phyloP scores from a whole-genome alignment of 176 grass and related monocot genomes.

The Guadua angustifolia region DNA sequence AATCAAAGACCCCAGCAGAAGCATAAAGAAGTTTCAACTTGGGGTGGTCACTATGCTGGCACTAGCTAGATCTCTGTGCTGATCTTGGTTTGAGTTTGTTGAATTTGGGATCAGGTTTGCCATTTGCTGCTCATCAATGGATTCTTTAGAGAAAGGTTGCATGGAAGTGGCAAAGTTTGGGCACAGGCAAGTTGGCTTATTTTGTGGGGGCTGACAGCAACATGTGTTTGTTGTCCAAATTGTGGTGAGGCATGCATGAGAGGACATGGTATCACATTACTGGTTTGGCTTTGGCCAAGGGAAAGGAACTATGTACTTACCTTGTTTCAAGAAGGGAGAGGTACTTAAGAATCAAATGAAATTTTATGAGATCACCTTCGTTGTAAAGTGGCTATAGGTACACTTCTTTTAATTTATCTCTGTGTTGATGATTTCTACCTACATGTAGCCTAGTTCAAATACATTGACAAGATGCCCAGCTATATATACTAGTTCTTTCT shows the following conservation, averaged over 20 bases:
- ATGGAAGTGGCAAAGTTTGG: constrained; percentile 33
- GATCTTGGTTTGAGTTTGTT: constrained; percentile 46
- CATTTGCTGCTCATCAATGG: constrained; percentile 16
- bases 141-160: neutral
- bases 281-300: neutral
- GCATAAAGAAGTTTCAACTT: constrained; percentile 44
- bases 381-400: neutral
- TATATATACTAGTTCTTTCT: neutral
- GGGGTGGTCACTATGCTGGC: constrained; percentile 34
- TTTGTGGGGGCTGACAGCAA: neutral
- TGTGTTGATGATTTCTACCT: neutral
- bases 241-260: neutral
- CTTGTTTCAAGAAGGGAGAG: neutral
- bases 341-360: neutral
- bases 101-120: constrained; percentile 20
- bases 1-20: constrained; percentile 44
- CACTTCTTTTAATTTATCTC: neutral
- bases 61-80: constrained; percentile 50
- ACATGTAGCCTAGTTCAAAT: neutral
- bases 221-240: constrained; percentile 40
- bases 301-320: too few relatives aligned
- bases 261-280: constrained; percentile 2
- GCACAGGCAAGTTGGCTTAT: constrained; percentile 5
- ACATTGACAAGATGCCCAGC: neutral
- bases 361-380: neutral